Evolutionary conservation across 108 stramenopile species (phyloP), one percentile per base, ranked within the genome.

Genomic region (Skeletonema menzelii): DNA sequence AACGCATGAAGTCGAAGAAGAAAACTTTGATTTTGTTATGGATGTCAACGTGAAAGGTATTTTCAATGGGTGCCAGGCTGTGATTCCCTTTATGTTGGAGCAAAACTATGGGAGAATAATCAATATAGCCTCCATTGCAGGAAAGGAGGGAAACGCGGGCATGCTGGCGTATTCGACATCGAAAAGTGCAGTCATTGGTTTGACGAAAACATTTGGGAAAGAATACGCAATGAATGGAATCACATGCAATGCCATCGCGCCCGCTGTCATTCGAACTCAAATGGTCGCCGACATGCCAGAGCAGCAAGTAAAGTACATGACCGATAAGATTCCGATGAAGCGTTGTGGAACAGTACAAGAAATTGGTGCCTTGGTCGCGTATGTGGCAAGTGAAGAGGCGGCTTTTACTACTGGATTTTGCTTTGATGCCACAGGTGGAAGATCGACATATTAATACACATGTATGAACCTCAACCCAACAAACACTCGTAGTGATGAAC

Each of bases 171-270:
- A 90, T 63, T 70, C 71, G 15, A 76, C 87, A 2, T 75, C 85
- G 58, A 92, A 92, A 76, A 85, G 87, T 4, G 91, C 86, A 11
- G 87, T 92, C 8, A 87, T 92, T 63, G 89, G 87, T 7, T 68
- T 92, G 8, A 87, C 87, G 10, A 90, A 90, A 68, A 83, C 85
- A 6, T 60, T 90, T n/a, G 91, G 87, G 19, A 88, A 89, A 56
- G 91, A 92, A 56, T 87, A 87, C 65, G 91, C 88, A n/a, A 35
- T 85, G 32, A 82, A 72, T 61, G 88, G 88, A 42, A 85, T 92
- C 32, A 89, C 88, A 2, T 82, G 80, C 64, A 92, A 92, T 70
- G 83, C 87, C 30, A 70, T 92, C 38, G 84, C 84, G 22, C 91
- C 91, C 2, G 91, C 87, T 10, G 87, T 88, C 1, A 83, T 92